These are phyloP conservation scores for Inga oerstediana DNA, from an alignment of 306 rosid genomes.

Conservation along the genomic window DNA sequence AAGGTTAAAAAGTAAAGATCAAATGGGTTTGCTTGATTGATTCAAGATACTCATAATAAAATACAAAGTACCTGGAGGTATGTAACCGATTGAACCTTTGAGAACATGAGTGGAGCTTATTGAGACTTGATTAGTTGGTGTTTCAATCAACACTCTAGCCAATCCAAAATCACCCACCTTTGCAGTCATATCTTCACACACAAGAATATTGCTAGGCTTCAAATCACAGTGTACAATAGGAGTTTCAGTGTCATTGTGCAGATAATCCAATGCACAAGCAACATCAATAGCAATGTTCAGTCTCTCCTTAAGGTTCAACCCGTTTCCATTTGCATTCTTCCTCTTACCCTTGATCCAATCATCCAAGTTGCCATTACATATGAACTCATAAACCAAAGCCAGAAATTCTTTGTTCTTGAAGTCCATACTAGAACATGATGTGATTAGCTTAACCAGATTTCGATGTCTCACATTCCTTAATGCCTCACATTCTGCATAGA, in stretches of 20 bases:
- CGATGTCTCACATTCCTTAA: conserved; percentile 63
- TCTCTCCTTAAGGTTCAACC: conserved; percentile 59
- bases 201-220: conserved; percentile 77
- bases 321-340: conserved; percentile 46
- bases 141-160: conserved; percentile 58
- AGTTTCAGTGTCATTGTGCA: conserved; percentile 66
- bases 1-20: neutral
- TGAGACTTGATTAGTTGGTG: conserved; percentile 36
- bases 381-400: conserved; percentile 71
- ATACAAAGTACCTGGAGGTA: conserved; percentile 66
- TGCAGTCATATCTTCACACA: conserved; percentile 63
- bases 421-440: conserved; percentile 79
- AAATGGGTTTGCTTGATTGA: neutral
- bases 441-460: conserved; percentile 70
- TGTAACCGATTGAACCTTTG: conserved; percentile 78
- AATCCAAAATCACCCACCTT: conserved; percentile 83
- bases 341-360: conserved; percentile 69
- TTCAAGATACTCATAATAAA: neutral
- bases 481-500: conserved; percentile 73
- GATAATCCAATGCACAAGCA: conserved; percentile 66
- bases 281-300: conserved; percentile 63
- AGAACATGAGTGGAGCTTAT: conserved; percentile 58
- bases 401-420: conserved; percentile 58
- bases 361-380: conserved; percentile 68
- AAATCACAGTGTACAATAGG: conserved; percentile 79